Evolutionary conservation across 805 yeast species (phyloP).

Genomic region (Metschnikowia orientalis): DNA sequence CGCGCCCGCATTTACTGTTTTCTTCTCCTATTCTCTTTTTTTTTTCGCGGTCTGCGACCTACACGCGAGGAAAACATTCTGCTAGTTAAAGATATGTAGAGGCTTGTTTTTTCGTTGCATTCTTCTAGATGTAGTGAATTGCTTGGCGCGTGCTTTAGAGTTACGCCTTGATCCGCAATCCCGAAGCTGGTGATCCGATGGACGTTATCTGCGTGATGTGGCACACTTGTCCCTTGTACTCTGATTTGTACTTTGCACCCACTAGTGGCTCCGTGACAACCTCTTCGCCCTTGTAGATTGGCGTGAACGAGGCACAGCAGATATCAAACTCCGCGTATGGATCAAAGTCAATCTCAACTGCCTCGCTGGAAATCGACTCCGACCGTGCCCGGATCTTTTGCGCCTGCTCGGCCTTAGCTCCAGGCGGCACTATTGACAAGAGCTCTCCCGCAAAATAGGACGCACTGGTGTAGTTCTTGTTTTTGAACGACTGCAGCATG

Average conservation of each 20-base stretch:
- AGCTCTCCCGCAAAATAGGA: conserved; percentile 85
- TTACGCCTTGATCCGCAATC: conserved; percentile 55
- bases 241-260: conserved; percentile 79
- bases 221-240: conserved; percentile 77
- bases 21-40: too few species aligned
- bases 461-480: conserved; percentile 84
- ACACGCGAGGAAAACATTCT: too few species aligned
- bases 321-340: conserved; percentile 87
- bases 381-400: conserved; percentile 74
- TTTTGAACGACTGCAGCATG: conserved; percentile 84
- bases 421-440: conserved; percentile 62
- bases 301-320: conserved; percentile 83
- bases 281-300: conserved; percentile 77
- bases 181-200: conserved; percentile 91
- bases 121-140: too few species aligned
- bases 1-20: too few species aligned
- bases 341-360: conserved; percentile 86
- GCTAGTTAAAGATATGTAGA: too few species aligned
- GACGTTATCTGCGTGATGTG: conserved; percentile 68
- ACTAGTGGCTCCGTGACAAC: conserved; percentile 75
- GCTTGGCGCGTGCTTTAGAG: background rate
- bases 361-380: conserved; percentile 78
- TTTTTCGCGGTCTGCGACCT: too few species aligned
- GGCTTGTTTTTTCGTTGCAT: too few species aligned
- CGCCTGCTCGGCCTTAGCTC: conserved; percentile 87